These are phyloP conservation scores for Sporothrix phasma DNA, from an alignment of 2,329 filamentous ascomycete species.

Conservation along the genomic window DNA sequence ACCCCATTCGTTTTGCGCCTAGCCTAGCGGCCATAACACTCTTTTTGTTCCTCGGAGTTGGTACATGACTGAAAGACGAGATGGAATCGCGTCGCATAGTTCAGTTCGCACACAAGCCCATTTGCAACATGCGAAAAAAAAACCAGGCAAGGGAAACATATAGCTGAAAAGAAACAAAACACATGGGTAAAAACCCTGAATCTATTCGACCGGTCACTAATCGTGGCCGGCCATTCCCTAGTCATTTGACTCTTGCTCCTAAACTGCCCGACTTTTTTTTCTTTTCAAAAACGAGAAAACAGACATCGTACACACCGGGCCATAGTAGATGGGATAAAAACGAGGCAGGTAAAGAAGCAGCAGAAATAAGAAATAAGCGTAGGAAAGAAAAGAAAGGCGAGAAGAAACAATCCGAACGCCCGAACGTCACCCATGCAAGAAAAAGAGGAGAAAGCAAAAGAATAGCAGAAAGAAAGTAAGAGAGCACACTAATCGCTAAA, in stretches of 20 bases:
- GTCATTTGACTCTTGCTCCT: not conserved
- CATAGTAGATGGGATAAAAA: not conserved
- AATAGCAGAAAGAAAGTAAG: not conserved
- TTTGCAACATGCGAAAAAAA: not conserved
- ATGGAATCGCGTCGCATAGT: too few relatives aligned
- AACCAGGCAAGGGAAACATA: not conserved
- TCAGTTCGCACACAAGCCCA: not conserved
- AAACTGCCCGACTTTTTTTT: not conserved
- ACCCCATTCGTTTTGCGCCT: not conserved
- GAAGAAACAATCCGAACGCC: not conserved
- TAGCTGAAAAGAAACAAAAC: not conserved
- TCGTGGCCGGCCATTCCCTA: not conserved
- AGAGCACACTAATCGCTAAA: not conserved
- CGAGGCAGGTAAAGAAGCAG: not conserved
- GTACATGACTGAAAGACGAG: not conserved
- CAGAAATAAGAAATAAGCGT: not conserved
- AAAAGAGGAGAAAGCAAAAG: not conserved
- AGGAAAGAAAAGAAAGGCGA: not conserved
- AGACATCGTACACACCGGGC: not conserved
- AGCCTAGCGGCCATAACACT: slow-evolving; percentile 7
- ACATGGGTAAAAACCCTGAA: not conserved
- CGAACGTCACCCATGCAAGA: not conserved
- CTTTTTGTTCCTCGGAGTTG: not conserved
- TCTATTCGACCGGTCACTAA: not conserved
- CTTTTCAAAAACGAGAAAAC: not conserved